phyloP scores from a whole-genome alignment of 768 basidiomycete species.

The Pisolithus tinctorius region DNA sequence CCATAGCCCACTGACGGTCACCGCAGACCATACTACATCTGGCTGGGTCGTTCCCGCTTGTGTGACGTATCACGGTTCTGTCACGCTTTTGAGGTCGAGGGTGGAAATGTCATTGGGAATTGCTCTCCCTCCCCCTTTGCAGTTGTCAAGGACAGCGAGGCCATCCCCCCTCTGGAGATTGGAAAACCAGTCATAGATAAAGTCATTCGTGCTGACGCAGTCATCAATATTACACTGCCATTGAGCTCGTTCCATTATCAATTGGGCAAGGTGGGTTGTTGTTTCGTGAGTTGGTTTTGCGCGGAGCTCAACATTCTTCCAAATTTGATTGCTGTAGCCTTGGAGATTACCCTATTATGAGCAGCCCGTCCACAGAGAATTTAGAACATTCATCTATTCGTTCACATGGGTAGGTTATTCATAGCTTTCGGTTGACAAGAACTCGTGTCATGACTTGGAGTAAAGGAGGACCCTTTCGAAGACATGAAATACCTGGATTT shows the following conservation, averaged over 20 bases:
- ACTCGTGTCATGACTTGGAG: conserved; percentile 3
- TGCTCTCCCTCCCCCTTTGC: conserved; percentile 35
- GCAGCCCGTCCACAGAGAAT: conserved; percentile 61
- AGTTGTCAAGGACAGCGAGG: conserved; percentile 29
- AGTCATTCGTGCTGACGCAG: conserved; percentile 17
- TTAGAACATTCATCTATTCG: conserved; percentile 56
- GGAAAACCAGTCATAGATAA: conserved; percentile 31
- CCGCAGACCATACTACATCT: conserved; percentile 62
- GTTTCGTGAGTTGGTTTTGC: not conserved
- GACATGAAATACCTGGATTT: conserved; percentile 62
- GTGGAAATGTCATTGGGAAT: conserved; percentile 52
- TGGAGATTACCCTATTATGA: conserved; percentile 72
- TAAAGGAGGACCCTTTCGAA: conserved; percentile 64
- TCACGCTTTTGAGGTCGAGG: conserved; percentile 57
- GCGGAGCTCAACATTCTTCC: conserved; percentile 1
- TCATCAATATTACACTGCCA: conserved; percentile 47
- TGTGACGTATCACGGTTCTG: conserved; percentile 50
- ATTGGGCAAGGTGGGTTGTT: conserved; percentile 34
- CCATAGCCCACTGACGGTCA: conserved; percentile 1
- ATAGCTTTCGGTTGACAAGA: not conserved
- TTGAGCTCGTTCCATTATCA: conserved; percentile 63
- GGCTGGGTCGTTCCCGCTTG: conserved; percentile 61
- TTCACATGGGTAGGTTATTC: conserved; percentile 47
- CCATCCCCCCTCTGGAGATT: conserved; percentile 36
- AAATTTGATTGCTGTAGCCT: conserved; percentile 24